A percentile compares a stretch with the other conserved stretches of the same genome.
phyloP scores from a whole-genome alignment of 2,329 filamentous ascomycete species.

The Dendryphion nanum region DNA sequence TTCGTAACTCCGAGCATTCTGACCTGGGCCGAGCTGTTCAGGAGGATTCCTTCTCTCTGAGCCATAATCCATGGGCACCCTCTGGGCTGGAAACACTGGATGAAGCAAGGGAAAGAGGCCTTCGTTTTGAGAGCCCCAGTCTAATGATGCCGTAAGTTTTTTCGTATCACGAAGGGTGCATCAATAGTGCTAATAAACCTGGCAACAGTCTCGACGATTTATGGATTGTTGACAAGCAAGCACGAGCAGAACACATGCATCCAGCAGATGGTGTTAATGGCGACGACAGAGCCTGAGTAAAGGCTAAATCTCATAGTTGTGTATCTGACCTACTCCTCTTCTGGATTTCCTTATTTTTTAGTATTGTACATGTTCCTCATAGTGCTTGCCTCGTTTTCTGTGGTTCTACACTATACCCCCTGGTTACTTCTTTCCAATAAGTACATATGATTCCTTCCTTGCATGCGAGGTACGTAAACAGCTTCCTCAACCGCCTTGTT shows the following conservation, averaged over 20 bases:
- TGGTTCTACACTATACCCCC: no score
- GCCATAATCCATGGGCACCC: not conserved
- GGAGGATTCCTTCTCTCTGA: constrained; percentile 25
- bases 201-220: constrained; percentile 60
- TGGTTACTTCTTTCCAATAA: no score
- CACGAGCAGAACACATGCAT: constrained; percentile 21
- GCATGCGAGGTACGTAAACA: no score
- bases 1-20: constrained; percentile 62
- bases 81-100: constrained; percentile 62
- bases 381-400: no score
- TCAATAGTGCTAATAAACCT: constrained; percentile 10
- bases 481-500: no score
- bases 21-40: constrained; percentile 49
- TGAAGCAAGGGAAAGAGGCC: constrained; percentile 67
- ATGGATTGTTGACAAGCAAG: constrained; percentile 56
- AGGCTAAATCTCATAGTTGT: no score
- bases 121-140: constrained; percentile 75
- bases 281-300: constrained; percentile 5
- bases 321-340: no score
- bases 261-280: constrained; percentile 15
- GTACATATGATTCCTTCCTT: no score
- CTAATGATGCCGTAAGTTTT: constrained; percentile 63
- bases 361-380: no score
- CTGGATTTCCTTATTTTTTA: no score
- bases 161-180: no score